Base-by-base conservation (phyloP, 768 basidiomycete species). In the Stropharia rugosoannulata region DNA sequence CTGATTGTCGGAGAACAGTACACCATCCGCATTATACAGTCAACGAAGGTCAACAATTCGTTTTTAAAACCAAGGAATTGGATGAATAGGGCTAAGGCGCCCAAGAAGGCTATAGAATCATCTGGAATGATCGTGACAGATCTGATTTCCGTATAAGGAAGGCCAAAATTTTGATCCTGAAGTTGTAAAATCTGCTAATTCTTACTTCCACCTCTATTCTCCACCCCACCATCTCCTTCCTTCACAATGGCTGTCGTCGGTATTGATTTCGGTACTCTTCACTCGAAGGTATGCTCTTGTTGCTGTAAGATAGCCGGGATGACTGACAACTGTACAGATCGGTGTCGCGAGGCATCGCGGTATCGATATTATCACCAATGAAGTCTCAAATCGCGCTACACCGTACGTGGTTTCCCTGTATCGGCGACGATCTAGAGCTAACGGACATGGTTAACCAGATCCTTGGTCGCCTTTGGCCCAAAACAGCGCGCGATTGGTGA, bases 351-450 rank as follows among this genome's bases (percentile, higher is more conserved):
- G 95, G 74, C 89, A 92, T 75, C 83, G 93, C 68, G 96, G 96
- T 63, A 96, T 99, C 78, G 96, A 99, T 81, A 95, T 99, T 73
- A 96, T 99, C 78, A 80, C 86, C 58, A 99, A 99, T 73, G 96
- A 99, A 71, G 94, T 95, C 58, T 98, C 95, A 13, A 98, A 98
- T 80, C 90, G 97, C 53, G 84, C 88, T 13, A 98, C 95, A 22
- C 96, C 96, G 94, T 98, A 59, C 67, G 93, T 83, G 19, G 16
- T 45, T 29, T 27, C 3, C 25, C 25, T 35, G 42, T 51, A 15
- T 54, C 25, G 35, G 19, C 16, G 25, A 22, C 22, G 35, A 6
- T 38, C 37, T 35, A 13, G 25, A 5, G 32, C 38, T 56, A 93
- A 55, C 16, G 35, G 54, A 27, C 39, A 36, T 2, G 43, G 41